phyloP scores from a whole-genome alignment of 345 rosid species.

The Zanthoxylum bungeanum region DNA sequence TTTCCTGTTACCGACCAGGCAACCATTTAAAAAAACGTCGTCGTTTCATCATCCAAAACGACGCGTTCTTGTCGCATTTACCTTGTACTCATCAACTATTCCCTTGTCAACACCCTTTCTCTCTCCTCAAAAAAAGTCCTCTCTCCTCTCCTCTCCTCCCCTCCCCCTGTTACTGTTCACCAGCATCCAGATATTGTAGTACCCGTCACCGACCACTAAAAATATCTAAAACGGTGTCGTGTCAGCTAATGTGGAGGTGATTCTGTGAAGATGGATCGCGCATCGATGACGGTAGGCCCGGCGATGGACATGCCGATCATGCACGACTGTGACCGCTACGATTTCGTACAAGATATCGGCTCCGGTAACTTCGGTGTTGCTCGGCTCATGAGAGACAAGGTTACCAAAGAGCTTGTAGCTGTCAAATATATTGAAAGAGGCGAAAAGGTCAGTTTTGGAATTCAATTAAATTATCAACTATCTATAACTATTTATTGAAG shows the following conservation, averaged over 20 bases:
- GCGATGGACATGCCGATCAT: conserved; percentile 91
- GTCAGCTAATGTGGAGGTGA: conserved; percentile 16
- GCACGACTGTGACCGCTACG: conserved; percentile 94
- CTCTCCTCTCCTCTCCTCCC: conserved; percentile 3
- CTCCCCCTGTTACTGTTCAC: not conserved
- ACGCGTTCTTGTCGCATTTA: conserved; percentile 10
- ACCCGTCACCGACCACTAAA: conserved; percentile 10
- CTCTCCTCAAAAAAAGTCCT: not conserved
- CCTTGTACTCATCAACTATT: conserved; percentile 12
- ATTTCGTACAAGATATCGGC: conserved; percentile 83
- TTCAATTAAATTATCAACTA: not conserved
- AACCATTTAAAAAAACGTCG: conserved; percentile 10
- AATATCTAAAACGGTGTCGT: conserved; percentile 9
- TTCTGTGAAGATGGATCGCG: conserved; percentile 42
- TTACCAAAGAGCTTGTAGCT: conserved; percentile 83
- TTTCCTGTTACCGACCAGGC: conserved; percentile 1
- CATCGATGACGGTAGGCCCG: conserved; percentile 44
- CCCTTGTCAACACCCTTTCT: conserved; percentile 10
- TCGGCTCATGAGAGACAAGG: conserved; percentile 80
- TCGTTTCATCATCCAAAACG: conserved; percentile 1
- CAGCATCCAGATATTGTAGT: not conserved
- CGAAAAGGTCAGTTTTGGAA: conserved; percentile 50
- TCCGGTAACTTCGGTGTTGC: conserved; percentile 91
- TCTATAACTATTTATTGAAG: conserved; percentile 21
- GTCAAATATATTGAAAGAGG: conserved; percentile 98